Evolutionary conservation across 768 basidiomycete genomes (phyloP).

Genomic region (Mycena crocata): DNA sequence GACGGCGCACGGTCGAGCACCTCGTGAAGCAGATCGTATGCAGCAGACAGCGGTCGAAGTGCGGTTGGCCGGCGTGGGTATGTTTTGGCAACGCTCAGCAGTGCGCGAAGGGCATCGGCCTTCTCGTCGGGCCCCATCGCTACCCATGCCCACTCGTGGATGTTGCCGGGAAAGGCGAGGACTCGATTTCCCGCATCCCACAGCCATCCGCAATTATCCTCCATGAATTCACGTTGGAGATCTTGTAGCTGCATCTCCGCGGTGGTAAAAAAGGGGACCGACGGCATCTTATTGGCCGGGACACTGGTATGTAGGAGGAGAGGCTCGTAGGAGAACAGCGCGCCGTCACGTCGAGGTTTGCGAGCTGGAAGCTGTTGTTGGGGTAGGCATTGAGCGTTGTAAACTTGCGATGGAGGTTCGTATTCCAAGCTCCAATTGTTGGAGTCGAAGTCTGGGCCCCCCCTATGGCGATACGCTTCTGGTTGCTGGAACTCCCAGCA

Average conservation of each 20-base stretch:
- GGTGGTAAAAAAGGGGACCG: not conserved
- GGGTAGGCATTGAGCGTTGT: no score
- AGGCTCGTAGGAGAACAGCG: not conserved
- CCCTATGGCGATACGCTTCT: not conserved
- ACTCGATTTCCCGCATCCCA: slow-evolving; percentile 6
- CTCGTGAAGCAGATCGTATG: not conserved
- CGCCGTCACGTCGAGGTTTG: no score
- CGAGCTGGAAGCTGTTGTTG: no score
- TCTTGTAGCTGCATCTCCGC: not conserved
- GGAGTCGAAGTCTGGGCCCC: not conserved
- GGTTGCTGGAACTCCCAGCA: slow-evolving; percentile 1
- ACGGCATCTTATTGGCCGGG: not conserved
- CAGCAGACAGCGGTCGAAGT: not conserved
- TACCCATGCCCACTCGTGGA: not conserved
- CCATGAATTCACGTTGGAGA: not conserved
- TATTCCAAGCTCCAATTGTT: not conserved
- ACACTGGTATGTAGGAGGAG: not conserved
- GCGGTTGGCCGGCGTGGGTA: not conserved
- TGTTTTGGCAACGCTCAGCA: not conserved
- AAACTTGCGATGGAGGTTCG: no score
- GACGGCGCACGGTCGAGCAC: slow-evolving; percentile 3
- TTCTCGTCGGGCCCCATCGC: not conserved
- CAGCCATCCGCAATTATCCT: not conserved
- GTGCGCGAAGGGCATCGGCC: not conserved
- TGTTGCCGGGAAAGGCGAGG: slow-evolving; percentile 10